Conservation (phyloP, 108 stramenopile species). For the Fragilariopsis cylindrus region DNA sequence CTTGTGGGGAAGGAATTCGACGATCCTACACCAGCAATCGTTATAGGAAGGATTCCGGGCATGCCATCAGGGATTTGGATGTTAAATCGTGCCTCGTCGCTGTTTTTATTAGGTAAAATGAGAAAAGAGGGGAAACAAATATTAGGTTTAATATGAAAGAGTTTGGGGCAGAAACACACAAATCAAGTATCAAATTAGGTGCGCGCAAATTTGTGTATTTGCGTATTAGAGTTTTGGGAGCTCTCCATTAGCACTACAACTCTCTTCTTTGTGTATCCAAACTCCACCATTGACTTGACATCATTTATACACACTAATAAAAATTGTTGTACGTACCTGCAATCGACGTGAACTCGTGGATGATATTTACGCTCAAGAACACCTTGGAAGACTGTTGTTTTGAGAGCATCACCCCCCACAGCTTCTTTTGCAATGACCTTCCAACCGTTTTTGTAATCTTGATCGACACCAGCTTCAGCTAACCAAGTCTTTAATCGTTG, state of each 20-base stretch:
- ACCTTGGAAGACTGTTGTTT: conserved; percentile 3
- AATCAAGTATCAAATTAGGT: too few relatives aligned
- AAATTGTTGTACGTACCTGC: too few relatives aligned
- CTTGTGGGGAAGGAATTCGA: neutral
- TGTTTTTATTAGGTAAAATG: neutral
- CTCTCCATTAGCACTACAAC: too few relatives aligned
- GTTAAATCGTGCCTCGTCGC: conserved; percentile 7
- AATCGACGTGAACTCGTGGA: conserved; percentile 10
- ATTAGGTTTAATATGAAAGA: too few relatives aligned
- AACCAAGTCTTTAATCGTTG: conserved; percentile 1
- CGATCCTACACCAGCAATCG: conserved; percentile 3
- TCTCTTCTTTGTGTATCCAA: too few relatives aligned
- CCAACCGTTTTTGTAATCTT: conserved; percentile 8
- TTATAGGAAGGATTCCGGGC: conserved; percentile 2
- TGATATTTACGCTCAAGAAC: neutral
- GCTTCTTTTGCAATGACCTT: conserved; percentile 7
- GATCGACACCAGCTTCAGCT: neutral
- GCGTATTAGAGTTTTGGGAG: too few relatives aligned
- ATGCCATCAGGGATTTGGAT: conserved; percentile 3
- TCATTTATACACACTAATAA: too few relatives aligned
- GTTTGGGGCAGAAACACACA: too few relatives aligned
- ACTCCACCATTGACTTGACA: too few relatives aligned
- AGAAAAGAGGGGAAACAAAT: too few relatives aligned
- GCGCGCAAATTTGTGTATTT: too few relatives aligned
- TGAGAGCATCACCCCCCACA: neutral